phyloP scores from a whole-genome alignment of 495 filamentous ascomycete genomes.

The Eremomyces bilateralis region DNA sequence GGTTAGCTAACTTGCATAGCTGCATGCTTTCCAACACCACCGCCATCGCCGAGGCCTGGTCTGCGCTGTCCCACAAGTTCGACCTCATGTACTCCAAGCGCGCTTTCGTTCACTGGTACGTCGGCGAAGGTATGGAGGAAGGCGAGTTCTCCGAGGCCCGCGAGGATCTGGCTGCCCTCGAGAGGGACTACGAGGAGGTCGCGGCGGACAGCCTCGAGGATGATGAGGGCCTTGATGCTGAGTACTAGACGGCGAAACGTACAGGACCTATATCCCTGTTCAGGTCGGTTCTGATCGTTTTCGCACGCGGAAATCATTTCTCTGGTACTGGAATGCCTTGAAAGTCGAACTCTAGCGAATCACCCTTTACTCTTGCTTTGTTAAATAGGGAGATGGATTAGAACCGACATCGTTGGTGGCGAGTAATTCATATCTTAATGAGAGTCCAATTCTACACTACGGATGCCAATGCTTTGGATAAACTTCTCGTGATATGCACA shows the following conservation, averaged over 20 bases:
- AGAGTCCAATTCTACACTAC: no score
- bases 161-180: conserved; percentile 91
- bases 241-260: conserved; percentile 48
- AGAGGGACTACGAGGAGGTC: conserved; percentile 98
- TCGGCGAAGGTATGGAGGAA: conserved; percentile 99
- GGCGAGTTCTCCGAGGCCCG: conserved; percentile 98
- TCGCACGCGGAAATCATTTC: no score
- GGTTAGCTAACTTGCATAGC: conserved; percentile 23
- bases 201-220: conserved; percentile 85
- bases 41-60: conserved; percentile 96
- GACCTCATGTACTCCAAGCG: conserved; percentile 99
- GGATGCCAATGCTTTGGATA: no score
- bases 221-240: conserved; percentile 72
- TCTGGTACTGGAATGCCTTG: no score
- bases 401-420: no score
- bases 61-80: conserved; percentile 92
- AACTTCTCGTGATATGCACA: no score
- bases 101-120: conserved; percentile 99
- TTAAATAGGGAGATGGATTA: no score
- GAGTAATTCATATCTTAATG: no score
- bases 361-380: no score
- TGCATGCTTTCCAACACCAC: conserved; percentile 99
- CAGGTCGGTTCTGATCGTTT: no score
- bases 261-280: no score
- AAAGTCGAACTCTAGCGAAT: no score